Evolutionary conservation across 2,329 filamentous ascomycete genomes (phyloP).

Genomic region (Trichoderma cornu-damae): DNA sequence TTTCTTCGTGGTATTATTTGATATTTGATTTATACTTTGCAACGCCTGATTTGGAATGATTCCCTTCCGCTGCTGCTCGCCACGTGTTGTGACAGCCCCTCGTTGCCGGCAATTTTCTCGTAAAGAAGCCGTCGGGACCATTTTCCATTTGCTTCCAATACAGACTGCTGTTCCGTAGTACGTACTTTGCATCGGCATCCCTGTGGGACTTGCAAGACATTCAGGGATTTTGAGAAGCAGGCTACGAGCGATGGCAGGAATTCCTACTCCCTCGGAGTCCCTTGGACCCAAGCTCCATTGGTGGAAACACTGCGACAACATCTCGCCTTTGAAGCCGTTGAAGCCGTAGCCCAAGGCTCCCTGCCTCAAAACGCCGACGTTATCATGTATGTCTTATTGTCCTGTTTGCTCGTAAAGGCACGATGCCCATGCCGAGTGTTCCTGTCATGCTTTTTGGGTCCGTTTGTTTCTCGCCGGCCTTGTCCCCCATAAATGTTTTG

Average conservation of each 20-base stretch:
- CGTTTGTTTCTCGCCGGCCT: background rate
- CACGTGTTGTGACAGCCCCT: slow-evolving; percentile 8
- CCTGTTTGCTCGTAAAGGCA: background rate
- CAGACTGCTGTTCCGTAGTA: background rate
- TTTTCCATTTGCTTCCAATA: background rate
- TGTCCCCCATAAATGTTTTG: background rate
- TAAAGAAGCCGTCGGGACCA: background rate
- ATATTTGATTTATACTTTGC: background rate
- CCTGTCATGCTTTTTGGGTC: background rate
- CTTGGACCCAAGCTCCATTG: background rate
- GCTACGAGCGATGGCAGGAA: background rate
- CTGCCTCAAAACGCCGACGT: background rate
- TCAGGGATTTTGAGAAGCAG: background rate
- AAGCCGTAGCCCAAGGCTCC: background rate
- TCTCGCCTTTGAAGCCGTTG: background rate
- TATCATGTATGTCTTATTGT: background rate
- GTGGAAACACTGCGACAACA: background rate
- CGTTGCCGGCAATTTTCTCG: slow-evolving; percentile 6
- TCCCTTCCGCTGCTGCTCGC: background rate
- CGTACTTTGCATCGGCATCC: background rate
- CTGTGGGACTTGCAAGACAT: background rate
- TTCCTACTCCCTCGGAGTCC: background rate
- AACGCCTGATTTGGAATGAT: background rate
- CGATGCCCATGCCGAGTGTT: background rate
- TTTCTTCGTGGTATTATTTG: background rate